Evolutionary conservation across 2,329 filamentous ascomycete genomes (phyloP), one percentile per base, ranked within the genome.

Genomic region (Claviceps citrina): DNA sequence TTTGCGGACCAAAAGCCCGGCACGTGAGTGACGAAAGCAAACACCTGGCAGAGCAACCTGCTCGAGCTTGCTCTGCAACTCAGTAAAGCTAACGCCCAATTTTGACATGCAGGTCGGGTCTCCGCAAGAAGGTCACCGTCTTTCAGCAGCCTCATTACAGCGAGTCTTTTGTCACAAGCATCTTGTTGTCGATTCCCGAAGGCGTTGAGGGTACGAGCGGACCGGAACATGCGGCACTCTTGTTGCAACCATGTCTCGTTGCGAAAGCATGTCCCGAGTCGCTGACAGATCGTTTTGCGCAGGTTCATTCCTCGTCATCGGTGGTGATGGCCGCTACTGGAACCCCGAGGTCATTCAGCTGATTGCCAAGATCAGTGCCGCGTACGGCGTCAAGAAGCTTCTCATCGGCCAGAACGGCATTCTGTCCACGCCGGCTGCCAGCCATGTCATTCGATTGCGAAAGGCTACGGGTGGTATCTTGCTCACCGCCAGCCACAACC

Each of bases 351-450:
- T 93, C 46, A 82, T 93, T 51, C 89, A 96, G 67, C 66, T 93
- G 64, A 96, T 96, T 60, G 89, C 89, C 53, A 94, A 94, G 72
- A 96, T 98, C 55, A 81, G 86, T 61, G 83, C 85, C 51, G 91
- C 87, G 40, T 96, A 98, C 58, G 91, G 91, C 47, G 91, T 96
- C 58, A 96, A 94, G 83, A 98, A 96, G 78, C 78, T 98, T 42
- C 64, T 98, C 57, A 83, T 98, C 66, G 91, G 91, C 46, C 87
- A 95, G 64, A 72, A 94, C 63, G 91, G 91, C 60, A 96, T 98
- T 57, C 73, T 98, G 55, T 95, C 86, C 52, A 98, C 91, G 20
- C 91, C 91, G 1, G 91, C 91, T 48, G 89, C 91, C 51, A 94
- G 85, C 63, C 86, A 98, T 67, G 65, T 98, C 55, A 98, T 98